Percentiles rank a stretch among this genome's conserved stretches.
These are phyloP conservation scores for Gossypium aridum DNA, from an alignment of 441 rosid genomes.

Conservation along the genomic window DNA sequence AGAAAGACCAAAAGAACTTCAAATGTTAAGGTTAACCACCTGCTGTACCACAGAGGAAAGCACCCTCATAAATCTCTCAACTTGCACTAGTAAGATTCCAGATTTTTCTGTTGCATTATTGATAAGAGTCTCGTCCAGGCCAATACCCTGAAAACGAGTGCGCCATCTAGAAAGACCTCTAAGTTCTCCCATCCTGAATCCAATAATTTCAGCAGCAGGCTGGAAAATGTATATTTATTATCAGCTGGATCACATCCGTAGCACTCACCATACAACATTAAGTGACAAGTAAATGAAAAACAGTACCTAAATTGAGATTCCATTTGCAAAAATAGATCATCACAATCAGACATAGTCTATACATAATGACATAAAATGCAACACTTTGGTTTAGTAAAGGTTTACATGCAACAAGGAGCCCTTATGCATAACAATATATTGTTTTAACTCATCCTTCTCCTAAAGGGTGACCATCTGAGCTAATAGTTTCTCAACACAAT, in stretches of 20 bases:
- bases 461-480: neutral
- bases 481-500: neutral
- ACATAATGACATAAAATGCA: neutral
- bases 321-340: neutral
- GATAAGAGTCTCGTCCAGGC: slow-evolving; percentile 74
- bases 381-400: neutral
- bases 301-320: neutral
- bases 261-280: neutral
- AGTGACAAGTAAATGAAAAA: slow-evolving; percentile 2
- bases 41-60: slow-evolving; percentile 81
- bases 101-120: slow-evolving; percentile 66
- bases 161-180: slow-evolving; percentile 94
- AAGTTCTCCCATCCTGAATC: slow-evolving; percentile 92
- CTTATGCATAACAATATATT: neutral
- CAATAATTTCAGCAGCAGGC: slow-evolving; percentile 97
- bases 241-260: slow-evolving; percentile 22
- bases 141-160: slow-evolving; percentile 72
- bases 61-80: slow-evolving; percentile 78
- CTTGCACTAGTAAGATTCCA: slow-evolving; percentile 75
- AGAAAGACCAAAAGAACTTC: neutral
- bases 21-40: slow-evolving; percentile 55
- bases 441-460: neutral
- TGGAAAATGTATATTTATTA: slow-evolving; percentile 36
- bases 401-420: neutral
- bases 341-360: neutral